These are phyloP conservation scores for Mortierella sp. DNA, from an alignment of 371 early-diverging fungal species.

Conservation along the genomic window DNA sequence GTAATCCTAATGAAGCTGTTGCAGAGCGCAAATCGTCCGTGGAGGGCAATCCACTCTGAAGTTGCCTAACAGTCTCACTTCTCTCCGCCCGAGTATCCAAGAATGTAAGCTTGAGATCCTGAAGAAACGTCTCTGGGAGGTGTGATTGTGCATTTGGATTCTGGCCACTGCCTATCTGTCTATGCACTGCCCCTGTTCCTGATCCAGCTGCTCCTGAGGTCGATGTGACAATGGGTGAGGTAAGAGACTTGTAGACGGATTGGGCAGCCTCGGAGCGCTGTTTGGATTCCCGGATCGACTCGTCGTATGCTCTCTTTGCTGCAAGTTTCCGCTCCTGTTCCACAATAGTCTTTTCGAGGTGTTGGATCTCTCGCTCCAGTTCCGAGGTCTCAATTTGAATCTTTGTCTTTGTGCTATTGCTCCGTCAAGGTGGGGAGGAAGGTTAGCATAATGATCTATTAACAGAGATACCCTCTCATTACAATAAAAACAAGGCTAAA, in stretches of 20 bases:
- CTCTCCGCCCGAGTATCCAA: constrained; percentile 40
- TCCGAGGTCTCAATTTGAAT: constrained; percentile 36
- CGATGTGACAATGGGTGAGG: constrained; percentile 20
- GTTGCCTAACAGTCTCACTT: constrained; percentile 24
- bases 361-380: constrained; percentile 39
- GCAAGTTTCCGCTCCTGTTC: constrained; percentile 47
- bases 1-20: not conserved
- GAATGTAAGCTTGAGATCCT: constrained; percentile 43
- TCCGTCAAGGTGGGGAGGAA: not conserved
- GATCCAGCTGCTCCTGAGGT: not conserved
- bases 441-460: not conserved
- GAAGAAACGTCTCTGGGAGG: constrained; percentile 45
- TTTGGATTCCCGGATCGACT: constrained; percentile 33
- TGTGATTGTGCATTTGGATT: constrained; percentile 29
- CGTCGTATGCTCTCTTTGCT: constrained; percentile 35
- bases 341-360: constrained; percentile 31
- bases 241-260: constrained; percentile 32
- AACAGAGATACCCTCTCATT: too few relatives aligned
- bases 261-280: constrained; percentile 39
- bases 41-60: constrained; percentile 34
- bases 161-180: not conserved
- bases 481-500: not conserved
- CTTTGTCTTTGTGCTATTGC: constrained; percentile 35
- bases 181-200: not conserved
- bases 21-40: constrained; percentile 30